Conservation (phyloP, 257 asterid genomes). For the Phtheirospermum japonicum region DNA sequence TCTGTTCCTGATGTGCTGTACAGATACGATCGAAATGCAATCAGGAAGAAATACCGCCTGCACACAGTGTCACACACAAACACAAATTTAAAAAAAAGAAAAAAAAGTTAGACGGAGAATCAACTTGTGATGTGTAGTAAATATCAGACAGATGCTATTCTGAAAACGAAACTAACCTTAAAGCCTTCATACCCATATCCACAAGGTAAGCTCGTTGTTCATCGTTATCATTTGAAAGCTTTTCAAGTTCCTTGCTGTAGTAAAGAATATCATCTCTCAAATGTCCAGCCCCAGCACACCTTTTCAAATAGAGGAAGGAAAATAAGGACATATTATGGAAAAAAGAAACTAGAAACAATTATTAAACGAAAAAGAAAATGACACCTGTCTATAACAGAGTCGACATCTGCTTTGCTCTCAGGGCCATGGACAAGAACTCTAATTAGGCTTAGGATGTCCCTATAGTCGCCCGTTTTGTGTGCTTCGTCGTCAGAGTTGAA, state of each 20-base stretch:
- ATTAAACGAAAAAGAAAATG: constrained; percentile 23
- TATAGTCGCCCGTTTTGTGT: constrained; percentile 72
- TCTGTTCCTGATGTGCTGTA: constrained; percentile 59
- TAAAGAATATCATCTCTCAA: constrained; percentile 76
- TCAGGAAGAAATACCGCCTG: constrained; percentile 95
- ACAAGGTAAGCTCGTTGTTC: constrained; percentile 72
- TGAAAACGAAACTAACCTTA: constrained; percentile 55
- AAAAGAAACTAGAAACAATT: no score
- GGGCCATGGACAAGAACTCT: constrained; percentile 96
- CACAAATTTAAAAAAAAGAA: not conserved
- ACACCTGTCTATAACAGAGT: constrained; percentile 74
- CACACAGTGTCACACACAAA: constrained; percentile 33
- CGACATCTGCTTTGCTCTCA: constrained; percentile 92
- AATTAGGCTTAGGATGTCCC: constrained; percentile 90
- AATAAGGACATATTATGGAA: no score
- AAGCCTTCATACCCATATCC: constrained; percentile 90
- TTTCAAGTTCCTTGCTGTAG: constrained; percentile 69
- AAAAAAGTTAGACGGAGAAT: not conserved
- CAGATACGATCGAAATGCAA: constrained; percentile 87
- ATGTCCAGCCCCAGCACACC: constrained; percentile 99
- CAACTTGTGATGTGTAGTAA: not conserved
- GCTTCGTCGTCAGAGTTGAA: constrained; percentile 61
- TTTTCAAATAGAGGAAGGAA: constrained; percentile 31
- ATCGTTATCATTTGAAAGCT: constrained; percentile 50
- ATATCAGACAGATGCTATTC: constrained; percentile 4